Evolutionary conservation across 179 eudicot species (phyloP).

Genomic region (Silene noctiflora): DNA sequence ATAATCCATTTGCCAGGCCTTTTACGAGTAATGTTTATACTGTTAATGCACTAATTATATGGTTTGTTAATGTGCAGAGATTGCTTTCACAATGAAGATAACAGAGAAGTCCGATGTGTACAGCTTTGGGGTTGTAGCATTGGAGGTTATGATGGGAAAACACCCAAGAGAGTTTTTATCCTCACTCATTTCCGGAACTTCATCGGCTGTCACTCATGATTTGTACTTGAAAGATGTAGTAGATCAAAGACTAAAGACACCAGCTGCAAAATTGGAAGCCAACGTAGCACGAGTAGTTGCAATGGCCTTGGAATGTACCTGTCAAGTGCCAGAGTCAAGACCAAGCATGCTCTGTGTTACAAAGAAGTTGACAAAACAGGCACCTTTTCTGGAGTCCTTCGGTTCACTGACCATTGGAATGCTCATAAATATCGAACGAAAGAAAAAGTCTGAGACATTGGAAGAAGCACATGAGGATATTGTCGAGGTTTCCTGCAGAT

Average conservation of each 20-base stretch:
- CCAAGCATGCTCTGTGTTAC: slow-evolving; percentile 34
- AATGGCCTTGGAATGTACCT: slow-evolving; percentile 29
- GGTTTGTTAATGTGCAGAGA: slow-evolving; percentile 28
- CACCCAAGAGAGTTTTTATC: slow-evolving; percentile 35
- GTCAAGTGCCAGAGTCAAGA: slow-evolving; percentile 26
- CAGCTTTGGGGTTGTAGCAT: slow-evolving; percentile 43
- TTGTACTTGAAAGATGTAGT: slow-evolving; percentile 17
- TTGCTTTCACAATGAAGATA: slow-evolving; percentile 39
- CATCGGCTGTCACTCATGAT: slow-evolving; percentile 17
- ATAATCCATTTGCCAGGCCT: background rate
- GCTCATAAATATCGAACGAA: slow-evolving; percentile 1
- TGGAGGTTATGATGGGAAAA: slow-evolving; percentile 46
- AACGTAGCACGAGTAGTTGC: slow-evolving; percentile 19
- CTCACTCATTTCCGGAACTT: slow-evolving; percentile 12
- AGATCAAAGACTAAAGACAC: slow-evolving; percentile 33
- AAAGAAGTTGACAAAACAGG: slow-evolving; percentile 7
- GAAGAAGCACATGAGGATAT: background rate
- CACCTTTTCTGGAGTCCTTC: slow-evolving; percentile 1
- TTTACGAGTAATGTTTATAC: background rate
- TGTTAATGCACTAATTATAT: background rate
- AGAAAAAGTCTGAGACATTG: background rate
- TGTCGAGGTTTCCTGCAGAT: background rate
- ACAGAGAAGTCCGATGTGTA: slow-evolving; percentile 47
- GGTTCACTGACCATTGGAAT: slow-evolving; percentile 3
- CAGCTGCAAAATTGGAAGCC: slow-evolving; percentile 24